Percentiles rank a stretch among this genome's conserved stretches.
These are phyloP conservation scores for Salvia rosmarinus DNA, from an alignment of 257 asterid species.

Conservation along the genomic window DNA sequence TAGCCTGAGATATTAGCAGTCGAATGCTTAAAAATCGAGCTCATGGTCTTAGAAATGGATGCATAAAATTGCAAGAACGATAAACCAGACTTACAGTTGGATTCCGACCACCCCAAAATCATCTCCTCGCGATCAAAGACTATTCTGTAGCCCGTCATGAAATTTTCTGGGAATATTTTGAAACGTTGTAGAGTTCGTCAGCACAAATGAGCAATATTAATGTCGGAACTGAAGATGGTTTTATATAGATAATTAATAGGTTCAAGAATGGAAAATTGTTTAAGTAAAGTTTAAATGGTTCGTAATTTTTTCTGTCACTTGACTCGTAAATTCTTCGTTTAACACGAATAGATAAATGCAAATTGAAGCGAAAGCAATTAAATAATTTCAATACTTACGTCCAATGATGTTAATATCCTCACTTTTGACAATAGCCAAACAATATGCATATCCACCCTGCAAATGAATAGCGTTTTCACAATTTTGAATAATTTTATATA, in stretches of 20 bases:
- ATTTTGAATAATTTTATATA: too few species aligned
- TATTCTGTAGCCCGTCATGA: constrained; percentile 83
- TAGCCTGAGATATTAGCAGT: constrained; percentile 52
- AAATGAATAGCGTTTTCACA: background rate
- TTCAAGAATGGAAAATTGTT: too few species aligned
- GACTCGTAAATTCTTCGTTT: too few species aligned
- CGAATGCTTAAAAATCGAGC: background rate
- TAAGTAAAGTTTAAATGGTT: background rate
- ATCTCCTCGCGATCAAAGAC: constrained; percentile 87
- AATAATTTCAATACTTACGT: constrained; percentile 62
- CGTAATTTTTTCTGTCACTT: background rate
- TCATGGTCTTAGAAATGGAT: background rate
- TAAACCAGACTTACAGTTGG: constrained; percentile 64
- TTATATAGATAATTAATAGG: too few species aligned
- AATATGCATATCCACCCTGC: constrained; percentile 60
- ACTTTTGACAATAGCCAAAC: constrained; percentile 83
- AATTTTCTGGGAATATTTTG: constrained; percentile 64
- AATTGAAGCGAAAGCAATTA: background rate
- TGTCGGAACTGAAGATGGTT: background rate
- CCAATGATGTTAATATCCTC: constrained; percentile 84
- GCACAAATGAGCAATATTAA: background rate
- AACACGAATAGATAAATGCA: too few species aligned
- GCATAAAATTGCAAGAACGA: background rate
- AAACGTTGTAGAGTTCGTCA: background rate
- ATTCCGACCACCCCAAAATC: constrained; percentile 84